A percentile compares a stretch with the other conserved stretches of the same genome.
Conservation (phyloP, 1,284 basidiomycete species). For the Exobasidium rhododendri region DNA sequence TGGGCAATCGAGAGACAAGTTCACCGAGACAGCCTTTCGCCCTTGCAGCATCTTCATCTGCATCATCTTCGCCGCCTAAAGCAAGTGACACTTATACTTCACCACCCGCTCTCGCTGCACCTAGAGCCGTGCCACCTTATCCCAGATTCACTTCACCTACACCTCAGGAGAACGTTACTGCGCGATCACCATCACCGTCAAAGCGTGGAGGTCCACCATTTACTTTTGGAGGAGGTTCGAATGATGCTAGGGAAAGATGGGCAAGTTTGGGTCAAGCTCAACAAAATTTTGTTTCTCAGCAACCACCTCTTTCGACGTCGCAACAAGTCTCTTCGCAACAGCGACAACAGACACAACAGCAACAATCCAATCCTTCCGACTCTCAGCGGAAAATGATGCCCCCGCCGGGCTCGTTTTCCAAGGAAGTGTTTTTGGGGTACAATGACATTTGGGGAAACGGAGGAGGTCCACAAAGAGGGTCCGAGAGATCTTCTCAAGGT, state of each 20-base stretch:
- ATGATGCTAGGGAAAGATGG: slow-evolving; percentile 32
- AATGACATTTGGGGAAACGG: slow-evolving; percentile 31
- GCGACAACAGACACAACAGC: too few relatives aligned
- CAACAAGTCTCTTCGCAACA: slow-evolving; percentile 7
- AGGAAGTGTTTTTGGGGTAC: slow-evolving; percentile 41
- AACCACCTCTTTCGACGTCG: slow-evolving; percentile 9
- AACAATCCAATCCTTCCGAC: too few relatives aligned
- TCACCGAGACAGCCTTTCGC: not conserved
- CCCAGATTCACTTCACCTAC: slow-evolving; percentile 36
- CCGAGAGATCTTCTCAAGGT: not conserved
- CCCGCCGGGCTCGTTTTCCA: not conserved
- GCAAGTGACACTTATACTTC: not conserved
- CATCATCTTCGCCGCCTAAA: slow-evolving; percentile 3
- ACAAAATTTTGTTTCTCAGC: slow-evolving; percentile 16
- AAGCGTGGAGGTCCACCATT: slow-evolving; percentile 31
- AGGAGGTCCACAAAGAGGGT: slow-evolving; percentile 10
- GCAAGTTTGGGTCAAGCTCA: slow-evolving; percentile 35
- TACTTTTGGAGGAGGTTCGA: slow-evolving; percentile 30
- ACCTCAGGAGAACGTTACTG: slow-evolving; percentile 22
- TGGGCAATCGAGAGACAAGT: not conserved
- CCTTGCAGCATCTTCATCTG: not conserved
- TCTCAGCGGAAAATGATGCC: not conserved
- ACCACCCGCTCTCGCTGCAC: slow-evolving; percentile 23
- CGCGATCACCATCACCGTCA: slow-evolving; percentile 38
- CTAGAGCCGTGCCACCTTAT: slow-evolving; percentile 36